Conservation (phyloP, 2,329 filamentous ascomycete genomes). For the Microcyclospora tardicrescens region DNA sequence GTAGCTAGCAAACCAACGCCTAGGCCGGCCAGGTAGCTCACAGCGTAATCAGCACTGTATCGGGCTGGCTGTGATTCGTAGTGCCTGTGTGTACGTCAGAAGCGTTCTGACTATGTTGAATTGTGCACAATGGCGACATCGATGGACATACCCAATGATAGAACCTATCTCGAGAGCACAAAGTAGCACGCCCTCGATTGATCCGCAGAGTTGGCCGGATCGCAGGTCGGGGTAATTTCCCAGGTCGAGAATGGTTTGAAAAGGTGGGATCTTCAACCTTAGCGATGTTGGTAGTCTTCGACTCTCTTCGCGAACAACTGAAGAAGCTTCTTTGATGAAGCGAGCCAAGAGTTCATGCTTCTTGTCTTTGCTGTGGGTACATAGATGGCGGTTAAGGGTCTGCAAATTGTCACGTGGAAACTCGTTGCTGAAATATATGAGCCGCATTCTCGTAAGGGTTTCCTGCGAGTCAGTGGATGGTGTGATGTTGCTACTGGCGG, state of each 20-base stretch:
- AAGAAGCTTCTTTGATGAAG: constrained; percentile 31
- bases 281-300: constrained; percentile 17
- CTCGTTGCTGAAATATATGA: constrained; percentile 37
- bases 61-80: too few species aligned
- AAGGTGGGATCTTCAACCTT: constrained; percentile 22
- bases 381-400: constrained; percentile 28
- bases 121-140: background rate
- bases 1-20: background rate
- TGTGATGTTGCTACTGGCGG: too few species aligned
- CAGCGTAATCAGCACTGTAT: too few species aligned
- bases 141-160: background rate
- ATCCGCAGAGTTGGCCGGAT: constrained; percentile 28
- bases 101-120: background rate
- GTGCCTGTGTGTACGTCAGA: too few species aligned
- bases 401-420: constrained; percentile 35
- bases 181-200: constrained; percentile 35
- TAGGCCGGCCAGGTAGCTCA: too few species aligned
- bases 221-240: constrained; percentile 26
- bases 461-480: too few species aligned
- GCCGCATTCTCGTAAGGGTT: too few species aligned
- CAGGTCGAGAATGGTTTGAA: constrained; percentile 27
- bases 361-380: constrained; percentile 29
- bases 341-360: constrained; percentile 24
- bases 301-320: constrained; percentile 30
- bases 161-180: constrained; percentile 27